A percentile compares a stretch with the other conserved stretches of the same genome.
Evolutionary conservation across 768 basidiomycete genomes (phyloP).

Genomic region (Hygrocybe punicea): DNA sequence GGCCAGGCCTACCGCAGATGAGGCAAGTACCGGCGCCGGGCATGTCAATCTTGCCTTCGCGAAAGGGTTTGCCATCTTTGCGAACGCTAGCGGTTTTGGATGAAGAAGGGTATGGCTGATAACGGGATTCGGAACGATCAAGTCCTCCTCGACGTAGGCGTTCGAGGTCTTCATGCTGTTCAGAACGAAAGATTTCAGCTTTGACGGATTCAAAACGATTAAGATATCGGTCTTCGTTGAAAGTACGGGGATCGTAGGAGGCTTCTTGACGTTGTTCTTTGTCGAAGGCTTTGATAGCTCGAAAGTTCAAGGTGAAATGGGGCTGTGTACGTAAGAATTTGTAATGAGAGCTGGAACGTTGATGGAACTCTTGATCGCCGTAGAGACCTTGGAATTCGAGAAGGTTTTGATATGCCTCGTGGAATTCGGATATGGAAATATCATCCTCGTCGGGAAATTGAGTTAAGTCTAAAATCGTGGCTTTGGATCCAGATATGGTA

Average conservation of each 20-base stretch:
- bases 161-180: no score
- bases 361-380: not conserved
- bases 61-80: no score
- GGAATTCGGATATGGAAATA: conserved; percentile 15
- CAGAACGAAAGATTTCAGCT: not conserved
- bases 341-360: not conserved
- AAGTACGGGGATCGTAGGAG: not conserved
- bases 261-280: conserved; percentile 1
- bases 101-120: no score
- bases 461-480: conserved; percentile 11
- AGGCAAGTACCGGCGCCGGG: not conserved
- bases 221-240: not conserved
- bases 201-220: not conserved
- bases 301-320: conserved; percentile 12
- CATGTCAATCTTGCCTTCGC: no score
- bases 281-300: conserved; percentile 13
- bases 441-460: conserved; percentile 12
- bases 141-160: conserved; percentile 9
- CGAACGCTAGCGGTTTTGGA: no score
- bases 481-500: not conserved
- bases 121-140: not conserved
- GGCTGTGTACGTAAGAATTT: conserved; percentile 3
- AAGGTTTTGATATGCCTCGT: conserved; percentile 14
- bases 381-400: conserved; percentile 4
- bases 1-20: not conserved